These are phyloP conservation scores for Rhizomucor pusillus DNA, from an alignment of 371 early-diverging fungal species.

Conservation along the genomic window DNA sequence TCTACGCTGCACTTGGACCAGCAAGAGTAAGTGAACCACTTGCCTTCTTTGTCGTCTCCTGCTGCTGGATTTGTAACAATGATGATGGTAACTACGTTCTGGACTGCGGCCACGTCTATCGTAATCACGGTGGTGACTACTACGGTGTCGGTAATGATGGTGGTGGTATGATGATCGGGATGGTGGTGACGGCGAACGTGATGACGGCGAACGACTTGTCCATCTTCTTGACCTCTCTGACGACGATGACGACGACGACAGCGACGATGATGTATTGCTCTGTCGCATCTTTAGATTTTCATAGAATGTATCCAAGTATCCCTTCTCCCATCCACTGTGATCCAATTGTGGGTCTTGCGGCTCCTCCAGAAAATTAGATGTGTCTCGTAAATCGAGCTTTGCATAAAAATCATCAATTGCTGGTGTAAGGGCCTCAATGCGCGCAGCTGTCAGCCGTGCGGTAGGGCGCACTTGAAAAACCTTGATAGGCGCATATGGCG, in stretches of 20 bases:
- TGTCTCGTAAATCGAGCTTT: slow-evolving; percentile 31
- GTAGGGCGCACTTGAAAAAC: slow-evolving; percentile 32
- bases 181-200: no score
- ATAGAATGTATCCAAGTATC: slow-evolving; percentile 45
- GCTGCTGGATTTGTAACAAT: neutral
- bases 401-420: slow-evolving; percentile 49
- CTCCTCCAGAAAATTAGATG: slow-evolving; percentile 23
- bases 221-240: neutral
- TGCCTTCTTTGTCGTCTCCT: slow-evolving; percentile 5
- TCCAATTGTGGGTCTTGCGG: slow-evolving; percentile 23
- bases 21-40: slow-evolving; percentile 3
- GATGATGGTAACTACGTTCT: slow-evolving; percentile 1
- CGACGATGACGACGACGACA: slow-evolving; percentile 16
- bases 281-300: slow-evolving; percentile 15
- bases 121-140: neutral
- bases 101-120: slow-evolving; percentile 6
- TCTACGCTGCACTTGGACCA: neutral
- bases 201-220: no score
- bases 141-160: no score
- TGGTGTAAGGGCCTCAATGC: slow-evolving; percentile 23
- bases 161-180: no score
- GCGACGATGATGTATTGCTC: no score
- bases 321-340: slow-evolving; percentile 61
- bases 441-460: slow-evolving; percentile 18
- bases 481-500: slow-evolving; percentile 48